These are phyloP conservation scores for Phaeomoniella chlamydospora DNA, from an alignment of 2,329 filamentous ascomycete species.

Conservation along the genomic window DNA sequence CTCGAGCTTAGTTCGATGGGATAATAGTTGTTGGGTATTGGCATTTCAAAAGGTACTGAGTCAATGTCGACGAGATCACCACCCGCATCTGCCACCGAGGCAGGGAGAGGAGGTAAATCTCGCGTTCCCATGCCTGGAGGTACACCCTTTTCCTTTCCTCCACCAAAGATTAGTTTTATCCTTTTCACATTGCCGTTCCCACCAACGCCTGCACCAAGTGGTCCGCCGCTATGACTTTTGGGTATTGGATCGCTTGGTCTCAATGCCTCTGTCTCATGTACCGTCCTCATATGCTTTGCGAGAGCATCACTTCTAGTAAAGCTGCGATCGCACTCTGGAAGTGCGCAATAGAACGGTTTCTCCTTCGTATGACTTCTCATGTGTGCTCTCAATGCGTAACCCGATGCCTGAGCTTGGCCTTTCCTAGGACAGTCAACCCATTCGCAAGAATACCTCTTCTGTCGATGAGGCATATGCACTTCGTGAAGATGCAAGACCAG, in stretches of 20 bases:
- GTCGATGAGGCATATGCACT: constrained; percentile 81
- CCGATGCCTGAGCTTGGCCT: constrained; percentile 82
- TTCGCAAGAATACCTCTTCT: constrained; percentile 97
- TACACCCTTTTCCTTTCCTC: constrained; percentile 8
- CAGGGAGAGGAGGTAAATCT: constrained; percentile 11
- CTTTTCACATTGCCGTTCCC: constrained; percentile 6
- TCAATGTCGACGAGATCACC: constrained; percentile 17
- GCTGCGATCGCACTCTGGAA: constrained; percentile 92
- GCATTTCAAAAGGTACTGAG: constrained; percentile 17
- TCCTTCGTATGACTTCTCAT: constrained; percentile 97
- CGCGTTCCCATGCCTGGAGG: constrained; percentile 7
- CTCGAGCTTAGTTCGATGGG: constrained; percentile 22
- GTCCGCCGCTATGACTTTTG: constrained; percentile 21
- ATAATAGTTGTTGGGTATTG: constrained; percentile 11
- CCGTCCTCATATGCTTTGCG: constrained; percentile 96
- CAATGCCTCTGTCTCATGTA: constrained; percentile 90
- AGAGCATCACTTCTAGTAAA: constrained; percentile 93
- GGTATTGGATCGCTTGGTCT: constrained; percentile 44
- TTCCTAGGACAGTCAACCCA: constrained; percentile 85
- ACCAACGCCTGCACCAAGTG: constrained; percentile 10
- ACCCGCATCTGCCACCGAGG: constrained; percentile 11
- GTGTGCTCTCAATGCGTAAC: constrained; percentile 89
- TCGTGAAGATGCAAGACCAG: constrained; percentile 77
- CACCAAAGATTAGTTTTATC: constrained; percentile 12
- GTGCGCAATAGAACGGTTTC: constrained; percentile 93